These are phyloP conservation scores for Eimeria praecox DNA, from an alignment of 169 alveolate species.

Conservation along the genomic window DNA sequence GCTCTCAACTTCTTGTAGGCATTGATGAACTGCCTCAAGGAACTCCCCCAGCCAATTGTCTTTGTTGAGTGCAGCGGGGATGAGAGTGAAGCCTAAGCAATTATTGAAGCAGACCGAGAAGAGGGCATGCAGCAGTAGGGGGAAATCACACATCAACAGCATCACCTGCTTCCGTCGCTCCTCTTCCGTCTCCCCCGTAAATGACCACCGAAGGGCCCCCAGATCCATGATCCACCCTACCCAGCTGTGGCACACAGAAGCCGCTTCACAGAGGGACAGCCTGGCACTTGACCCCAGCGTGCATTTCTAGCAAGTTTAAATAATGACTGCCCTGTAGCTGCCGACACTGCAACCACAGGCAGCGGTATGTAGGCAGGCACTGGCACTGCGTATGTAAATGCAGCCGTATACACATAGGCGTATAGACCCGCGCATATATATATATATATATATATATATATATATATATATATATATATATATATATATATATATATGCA, in stretches of 20 bases:
- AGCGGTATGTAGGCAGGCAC: neutral
- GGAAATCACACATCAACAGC: conserved; percentile 51
- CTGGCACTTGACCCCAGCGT: neutral
- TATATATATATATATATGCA: neutral
- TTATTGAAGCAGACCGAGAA: conserved; percentile 48
- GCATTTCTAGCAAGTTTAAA: neutral
- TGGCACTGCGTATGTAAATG: neutral
- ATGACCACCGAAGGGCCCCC: conserved; percentile 57
- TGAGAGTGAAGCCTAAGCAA: conserved; percentile 50
- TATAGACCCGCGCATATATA: neutral
- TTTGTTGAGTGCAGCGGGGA: conserved; percentile 31
- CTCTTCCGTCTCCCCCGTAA: conserved; percentile 41
- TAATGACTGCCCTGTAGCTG: neutral
- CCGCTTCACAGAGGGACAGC: neutral
- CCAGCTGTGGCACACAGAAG: conserved; percentile 20
- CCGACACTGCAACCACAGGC: neutral
- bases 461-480: neutral
- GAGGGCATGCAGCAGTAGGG: conserved; percentile 43
- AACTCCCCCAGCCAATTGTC: conserved; percentile 67
- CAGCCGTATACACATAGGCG: neutral
- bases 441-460: neutral
- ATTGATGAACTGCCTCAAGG: conserved; percentile 54
- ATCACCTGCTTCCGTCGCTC: conserved; percentile 54
- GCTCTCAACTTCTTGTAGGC: conserved; percentile 68
- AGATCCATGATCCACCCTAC: conserved; percentile 59